These are phyloP conservation scores for Xylaria castorea DNA, from an alignment of 495 filamentous ascomycete genomes.

Conservation along the genomic window DNA sequence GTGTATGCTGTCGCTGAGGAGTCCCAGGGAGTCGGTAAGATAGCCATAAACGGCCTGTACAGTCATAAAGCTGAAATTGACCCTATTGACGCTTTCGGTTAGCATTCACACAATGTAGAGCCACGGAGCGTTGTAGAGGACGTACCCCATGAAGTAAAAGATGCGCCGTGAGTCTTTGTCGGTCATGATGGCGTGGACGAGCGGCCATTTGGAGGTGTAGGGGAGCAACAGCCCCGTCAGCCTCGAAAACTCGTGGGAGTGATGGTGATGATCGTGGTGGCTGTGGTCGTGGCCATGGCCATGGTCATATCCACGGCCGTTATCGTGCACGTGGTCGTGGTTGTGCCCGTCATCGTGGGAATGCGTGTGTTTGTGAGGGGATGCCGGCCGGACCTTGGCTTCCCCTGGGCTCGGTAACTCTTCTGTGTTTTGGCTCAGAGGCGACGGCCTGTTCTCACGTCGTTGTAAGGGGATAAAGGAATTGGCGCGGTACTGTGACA, in stretches of 20 bases:
- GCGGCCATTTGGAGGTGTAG: slow-evolving; percentile 69
- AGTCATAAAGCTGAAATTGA: slow-evolving; percentile 96
- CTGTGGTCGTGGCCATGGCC: slow-evolving; percentile 34
- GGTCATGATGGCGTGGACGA: slow-evolving; percentile 82
- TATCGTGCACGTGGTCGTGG: slow-evolving; percentile 29
- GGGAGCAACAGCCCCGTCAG: slow-evolving; percentile 71
- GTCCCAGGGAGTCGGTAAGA: slow-evolving; percentile 86
- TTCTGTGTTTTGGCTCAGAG: slow-evolving; percentile 34
- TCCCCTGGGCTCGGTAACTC: slow-evolving; percentile 31
- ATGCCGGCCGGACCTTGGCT: neutral
- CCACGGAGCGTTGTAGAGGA: slow-evolving; percentile 13
- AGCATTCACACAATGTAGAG: neutral
- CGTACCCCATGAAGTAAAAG: slow-evolving; percentile 94
- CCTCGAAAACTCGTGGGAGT: slow-evolving; percentile 54
- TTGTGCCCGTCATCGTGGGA: slow-evolving; percentile 14
- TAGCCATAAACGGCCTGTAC: slow-evolving; percentile 95
- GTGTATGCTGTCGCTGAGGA: slow-evolving; percentile 96
- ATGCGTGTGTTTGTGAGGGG: slow-evolving; percentile 21
- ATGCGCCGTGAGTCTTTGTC: slow-evolving; percentile 96
- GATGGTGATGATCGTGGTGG: slow-evolving; percentile 41
- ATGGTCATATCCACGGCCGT: slow-evolving; percentile 37
- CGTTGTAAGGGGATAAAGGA: slow-evolving; percentile 43
- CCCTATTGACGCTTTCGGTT: slow-evolving; percentile 54
- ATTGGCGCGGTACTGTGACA: slow-evolving; percentile 43
- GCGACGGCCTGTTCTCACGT: slow-evolving; percentile 45